Evolutionary conservation across 116 monocot genomes (phyloP), one percentile per base, ranked within the genome.

Genomic region (Papilionanthe hybrid): DNA sequence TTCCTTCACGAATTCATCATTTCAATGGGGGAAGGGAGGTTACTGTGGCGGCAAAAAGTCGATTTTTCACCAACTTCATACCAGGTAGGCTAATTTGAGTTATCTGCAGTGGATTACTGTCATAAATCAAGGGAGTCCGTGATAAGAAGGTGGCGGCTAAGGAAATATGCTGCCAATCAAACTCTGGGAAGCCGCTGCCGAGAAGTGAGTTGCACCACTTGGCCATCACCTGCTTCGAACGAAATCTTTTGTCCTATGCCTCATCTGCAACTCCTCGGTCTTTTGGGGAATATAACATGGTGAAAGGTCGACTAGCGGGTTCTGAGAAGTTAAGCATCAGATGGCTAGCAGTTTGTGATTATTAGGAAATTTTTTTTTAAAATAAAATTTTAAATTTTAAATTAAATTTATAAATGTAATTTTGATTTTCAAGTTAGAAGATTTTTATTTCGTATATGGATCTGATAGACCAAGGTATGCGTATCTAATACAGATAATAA

Each of bases 121-220:
- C 50, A 15, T 50, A 15, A 49, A 29, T 5, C 12, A 2, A 49
- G 75, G 20, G 89, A 87, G 65, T 75, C 86, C 15, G 44, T 85
- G 58, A 98, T 90, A 85, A 75, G 84, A 79, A 94, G 94, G 86
- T 85, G 94, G 53, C 86, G 93, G 71, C 98, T 91, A 63, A 91
- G 93, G 85, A 98, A 98, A 80, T 89, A 89, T 55, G 89, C 82
- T 48, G 82, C 37, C 1, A 87, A 87, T n/a, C n/a, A n/a, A n/a
- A n/a, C n/a, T n/a, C n/a, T 72, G 89, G 89, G 42, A 75, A 77
- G 56, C 78, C 86, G 42, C 69, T 32, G 75, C 55, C 44, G 0
- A 42, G 41, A 18, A 18, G 49, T 75, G 28, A 20, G 9, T 5
- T 15, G 4, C 75, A 10, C 5, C 75, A 22, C 1, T 50, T n/a